phyloP scores from a whole-genome alignment of 148 eudicot species.

The Beta vulgaris region DNA sequence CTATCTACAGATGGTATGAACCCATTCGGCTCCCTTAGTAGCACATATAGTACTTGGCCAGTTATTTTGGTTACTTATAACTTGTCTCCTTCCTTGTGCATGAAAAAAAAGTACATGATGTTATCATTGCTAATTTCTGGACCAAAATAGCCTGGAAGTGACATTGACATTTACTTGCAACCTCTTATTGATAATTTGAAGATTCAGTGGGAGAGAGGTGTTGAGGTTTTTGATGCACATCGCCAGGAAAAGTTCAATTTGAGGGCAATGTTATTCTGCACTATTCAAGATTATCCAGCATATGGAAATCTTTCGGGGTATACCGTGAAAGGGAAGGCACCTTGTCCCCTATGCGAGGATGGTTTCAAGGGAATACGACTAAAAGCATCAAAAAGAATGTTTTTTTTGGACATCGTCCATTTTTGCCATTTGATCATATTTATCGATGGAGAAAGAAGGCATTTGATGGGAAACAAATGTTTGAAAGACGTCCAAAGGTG shows the following conservation, averaged over 20 bases:
- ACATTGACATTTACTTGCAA: neutral
- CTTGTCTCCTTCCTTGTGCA: neutral
- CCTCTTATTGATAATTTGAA: neutral
- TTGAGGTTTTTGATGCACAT: neutral
- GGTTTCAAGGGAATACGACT: no score
- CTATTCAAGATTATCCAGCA: neutral
- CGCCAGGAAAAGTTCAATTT: neutral
- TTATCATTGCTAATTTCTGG: neutral
- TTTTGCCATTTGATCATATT: no score
- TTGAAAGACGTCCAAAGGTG: no score
- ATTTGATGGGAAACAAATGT: no score
- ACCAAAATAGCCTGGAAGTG: neutral
- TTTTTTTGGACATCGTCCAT: no score
- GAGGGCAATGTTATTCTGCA: neutral
- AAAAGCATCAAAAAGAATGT: no score
- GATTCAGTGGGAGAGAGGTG: neutral
- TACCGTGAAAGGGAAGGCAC: no score
- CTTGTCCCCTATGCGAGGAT: no score
- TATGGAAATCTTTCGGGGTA: no score
- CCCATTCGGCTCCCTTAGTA: slow-evolving; percentile 1
- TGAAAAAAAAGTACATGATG: neutral
- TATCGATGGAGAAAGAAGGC: no score
- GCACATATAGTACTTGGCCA: no score
- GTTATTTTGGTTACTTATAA: neutral
- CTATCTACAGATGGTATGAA: slow-evolving; percentile 29